These are phyloP conservation scores for Ramaria sp. DNA, from an alignment of 768 basidiomycete genomes.

Conservation along the genomic window DNA sequence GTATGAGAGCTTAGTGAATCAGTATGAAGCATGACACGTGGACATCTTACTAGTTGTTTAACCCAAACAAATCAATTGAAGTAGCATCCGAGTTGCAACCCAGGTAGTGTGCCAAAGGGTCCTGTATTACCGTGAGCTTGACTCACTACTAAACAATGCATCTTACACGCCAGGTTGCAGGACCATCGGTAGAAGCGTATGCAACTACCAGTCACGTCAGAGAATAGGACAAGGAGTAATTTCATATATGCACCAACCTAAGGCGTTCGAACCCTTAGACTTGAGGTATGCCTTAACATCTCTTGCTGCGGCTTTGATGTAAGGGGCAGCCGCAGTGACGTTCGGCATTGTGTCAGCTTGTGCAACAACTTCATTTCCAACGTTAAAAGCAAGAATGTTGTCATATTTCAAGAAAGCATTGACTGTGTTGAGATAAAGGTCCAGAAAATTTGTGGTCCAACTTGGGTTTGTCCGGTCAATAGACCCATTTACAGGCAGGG, in stretches of 20 bases:
- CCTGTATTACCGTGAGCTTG: not conserved
- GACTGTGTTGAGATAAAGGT: slow-evolving; percentile 71
- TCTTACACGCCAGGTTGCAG: slow-evolving; percentile 39
- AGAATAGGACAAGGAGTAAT: not conserved
- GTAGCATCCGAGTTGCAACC: slow-evolving; percentile 63
- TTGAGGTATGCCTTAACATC: slow-evolving; percentile 81
- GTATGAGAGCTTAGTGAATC: not conserved
- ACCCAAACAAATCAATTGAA: slow-evolving; percentile 75
- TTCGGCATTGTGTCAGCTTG: slow-evolving; percentile 27
- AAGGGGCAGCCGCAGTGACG: slow-evolving; percentile 57
- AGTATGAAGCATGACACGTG: not conserved
- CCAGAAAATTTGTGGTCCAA: slow-evolving; percentile 75
- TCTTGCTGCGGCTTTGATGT: slow-evolving; percentile 84
- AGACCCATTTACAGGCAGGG: slow-evolving; percentile 78
- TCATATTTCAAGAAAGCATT: slow-evolving; percentile 74
- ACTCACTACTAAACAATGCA: slow-evolving; percentile 1
- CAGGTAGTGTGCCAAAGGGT: slow-evolving; percentile 66
- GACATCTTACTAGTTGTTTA: slow-evolving; percentile 69
- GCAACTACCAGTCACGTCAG: slow-evolving; percentile 50
- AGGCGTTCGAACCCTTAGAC: slow-evolving; percentile 1
- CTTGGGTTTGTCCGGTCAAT: slow-evolving; percentile 61
- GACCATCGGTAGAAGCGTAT: slow-evolving; percentile 78
- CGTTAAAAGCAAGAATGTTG: slow-evolving; percentile 82
- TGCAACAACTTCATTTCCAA: slow-evolving; percentile 77
- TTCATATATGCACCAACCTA: not conserved